Evolutionary conservation across 1,284 basidiomycete genomes (phyloP), one percentile per base, ranked within the genome.

Genomic region (Melampsora larici-populina): DNA sequence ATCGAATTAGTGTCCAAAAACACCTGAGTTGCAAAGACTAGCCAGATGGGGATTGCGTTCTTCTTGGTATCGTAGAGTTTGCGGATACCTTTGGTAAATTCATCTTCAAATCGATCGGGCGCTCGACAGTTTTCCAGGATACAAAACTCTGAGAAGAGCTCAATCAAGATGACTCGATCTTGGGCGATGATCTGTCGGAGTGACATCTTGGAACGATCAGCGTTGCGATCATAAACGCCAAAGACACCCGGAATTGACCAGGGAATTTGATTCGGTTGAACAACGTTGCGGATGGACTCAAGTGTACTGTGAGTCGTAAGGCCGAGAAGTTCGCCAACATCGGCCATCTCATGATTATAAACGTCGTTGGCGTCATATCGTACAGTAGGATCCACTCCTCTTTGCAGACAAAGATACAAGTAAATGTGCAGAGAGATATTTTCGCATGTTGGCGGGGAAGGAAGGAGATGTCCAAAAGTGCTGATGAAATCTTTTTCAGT

Each of bases 291-390:
- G 9, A 58, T 8, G 1, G 21, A 58, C 21, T 15, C 2, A 11
- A 43, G 40, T 13, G 40, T 43, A 43, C 40, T 43, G 13, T 43
- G 11, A 43, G 40, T 43, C 13, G 40, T 43, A 43, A 43, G 40
- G 40, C 40, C 5, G 11, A 43, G 6, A n/a, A 58, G 26, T 58
- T 58, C 55, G 7, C 55, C 55, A 58, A 58, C 13, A n/a, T 58
- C 21, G 21, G 55, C 55, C 55, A 58, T 58, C 21, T 58, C 55
- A 58, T 58, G 15, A 58, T 58, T 58, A 58, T 21, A 58, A 58
- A 15, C 0, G 21, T n/a, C n/a, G 29, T 58, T 15, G 15, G 55
- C 2, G 4, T 58, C 55, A 29, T 24, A 24, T 29, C n/a, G 29
- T 4, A 24, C 4, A 58, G n/a, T n/a, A 24, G 55, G 55, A 29